Base-by-base conservation (phyloP, 805 yeast genomes). In the Metschnikowia vanudenii region DNA sequence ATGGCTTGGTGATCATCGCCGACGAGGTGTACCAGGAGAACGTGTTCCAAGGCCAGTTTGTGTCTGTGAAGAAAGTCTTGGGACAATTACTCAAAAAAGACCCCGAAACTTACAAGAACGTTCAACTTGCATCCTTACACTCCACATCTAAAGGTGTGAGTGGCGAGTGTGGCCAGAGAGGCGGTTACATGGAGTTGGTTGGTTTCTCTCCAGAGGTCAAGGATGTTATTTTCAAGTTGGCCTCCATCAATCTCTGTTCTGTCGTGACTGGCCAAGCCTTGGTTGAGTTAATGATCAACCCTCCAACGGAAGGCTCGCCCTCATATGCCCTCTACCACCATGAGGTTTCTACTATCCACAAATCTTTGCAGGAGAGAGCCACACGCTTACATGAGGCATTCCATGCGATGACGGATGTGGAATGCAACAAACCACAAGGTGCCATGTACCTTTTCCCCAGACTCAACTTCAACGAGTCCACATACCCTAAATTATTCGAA, bases 121-220 rank as follows among this genome's bases (percentile, higher is more conserved):
- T 94, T 33, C 96, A 89, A 64, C 76, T 94, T 48, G 97, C 95
- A 2, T 91, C 98, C 1, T 73, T 94, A 56, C 98, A 94, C 67
- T 90, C 98, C n/a, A 89, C 96, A 36, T 92, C 98, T 11, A 94
- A 94, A 69, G 99, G 99, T 65, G 89, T 90, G 57, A 79, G 89
- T 52, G 99, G 99, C 52, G 99, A 94, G 70, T 94, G 99, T 77
- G 99, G 99, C 50, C 99, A 94, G 73, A 83, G 99, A 70, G 99
- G 98, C 59, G 99, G 99, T 5, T 94, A 91, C 74, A 87, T 94
- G 94, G 99, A 94, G 68, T 70, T 91, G 7, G 78, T 84, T 10
- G 97, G 97, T 1, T 87, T 94, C 68, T 71, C 77, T 12, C 74
- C 73, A 3, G 90, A 85, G 37, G 84, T 91, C 14, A 70, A 75